Evolutionary conservation across 257 asterid species (phyloP).

Genomic region (Ligustrum vulgare): DNA sequence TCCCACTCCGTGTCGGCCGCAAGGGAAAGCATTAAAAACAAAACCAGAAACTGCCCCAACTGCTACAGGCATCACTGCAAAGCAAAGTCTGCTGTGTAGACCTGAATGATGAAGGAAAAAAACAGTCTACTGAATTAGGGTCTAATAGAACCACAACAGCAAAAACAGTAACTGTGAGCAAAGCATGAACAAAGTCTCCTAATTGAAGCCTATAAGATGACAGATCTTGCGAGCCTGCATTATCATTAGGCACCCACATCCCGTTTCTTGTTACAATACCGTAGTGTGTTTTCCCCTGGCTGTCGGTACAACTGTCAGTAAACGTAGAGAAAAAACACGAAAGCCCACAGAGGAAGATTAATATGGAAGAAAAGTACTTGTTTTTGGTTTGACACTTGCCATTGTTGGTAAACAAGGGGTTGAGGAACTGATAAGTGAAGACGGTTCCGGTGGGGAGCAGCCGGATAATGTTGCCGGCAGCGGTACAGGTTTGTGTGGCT

Average conservation of each 20-base stretch:
- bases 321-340: neutral
- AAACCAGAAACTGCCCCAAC: neutral
- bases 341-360: neutral
- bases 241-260: neutral
- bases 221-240: neutral
- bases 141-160: constrained; percentile 3
- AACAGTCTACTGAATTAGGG: neutral
- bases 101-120: neutral
- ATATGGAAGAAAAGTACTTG: neutral
- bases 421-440: constrained; percentile 5
- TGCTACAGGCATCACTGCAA: neutral
- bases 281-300: neutral
- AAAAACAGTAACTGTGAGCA: neutral
- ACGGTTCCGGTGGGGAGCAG: neutral
- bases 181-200: neutral
- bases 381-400: neutral
- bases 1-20: neutral
- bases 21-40: neutral
- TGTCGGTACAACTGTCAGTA: neutral
- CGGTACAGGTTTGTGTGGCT: neutral
- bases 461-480: neutral
- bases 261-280: neutral
- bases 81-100: neutral
- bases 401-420: constrained; percentile 1
- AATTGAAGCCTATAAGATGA: neutral